Percentiles rank a stretch among this genome's conserved stretches.
Conservation (phyloP, 352 stramenopile genomes). For the Phytopythium chamaehyphon region DNA sequence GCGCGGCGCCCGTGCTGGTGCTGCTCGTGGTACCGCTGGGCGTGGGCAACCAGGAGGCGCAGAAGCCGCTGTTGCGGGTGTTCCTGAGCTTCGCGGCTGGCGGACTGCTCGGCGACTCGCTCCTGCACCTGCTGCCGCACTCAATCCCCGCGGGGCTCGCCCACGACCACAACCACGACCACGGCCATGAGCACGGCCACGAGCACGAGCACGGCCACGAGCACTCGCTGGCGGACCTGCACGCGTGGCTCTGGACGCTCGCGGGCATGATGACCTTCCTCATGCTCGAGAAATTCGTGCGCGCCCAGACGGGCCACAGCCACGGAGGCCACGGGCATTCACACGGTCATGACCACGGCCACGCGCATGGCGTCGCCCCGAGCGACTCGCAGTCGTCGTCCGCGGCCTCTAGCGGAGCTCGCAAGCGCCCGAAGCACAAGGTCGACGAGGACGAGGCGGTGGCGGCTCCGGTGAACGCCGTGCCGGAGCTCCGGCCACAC, state of each 20-base stretch:
- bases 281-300: slow-evolving; percentile 82
- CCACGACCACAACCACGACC: slow-evolving; percentile 20
- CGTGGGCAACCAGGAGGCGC: slow-evolving; percentile 39
- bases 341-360: slow-evolving; percentile 23
- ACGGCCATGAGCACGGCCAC: slow-evolving; percentile 37
- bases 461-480: slow-evolving; percentile 10
- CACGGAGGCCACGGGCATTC: slow-evolving; percentile 32
- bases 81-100: slow-evolving; percentile 88
- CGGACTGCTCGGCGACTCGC: slow-evolving; percentile 85
- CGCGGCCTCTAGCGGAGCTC: slow-evolving; percentile 16
- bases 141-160: slow-evolving; percentile 42
- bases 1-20: slow-evolving; percentile 63
- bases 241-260: slow-evolving; percentile 75
- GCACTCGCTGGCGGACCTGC: slow-evolving; percentile 59
- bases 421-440: slow-evolving; percentile 33
- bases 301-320: slow-evolving; percentile 46
- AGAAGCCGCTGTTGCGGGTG: slow-evolving; percentile 72
- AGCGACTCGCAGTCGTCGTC: slow-evolving; percentile 1
- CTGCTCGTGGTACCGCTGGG: slow-evolving; percentile 71
- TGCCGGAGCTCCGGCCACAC: slow-evolving; percentile 8
- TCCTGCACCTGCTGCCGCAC: slow-evolving; percentile 90
- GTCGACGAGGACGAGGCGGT: slow-evolving; percentile 27
- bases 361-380: slow-evolving; percentile 12
- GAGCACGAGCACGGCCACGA: slow-evolving; percentile 45
- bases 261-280: slow-evolving; percentile 70